These are phyloP conservation scores for Fraxinus americana DNA, from an alignment of 257 asterid genomes.

Conservation along the genomic window DNA sequence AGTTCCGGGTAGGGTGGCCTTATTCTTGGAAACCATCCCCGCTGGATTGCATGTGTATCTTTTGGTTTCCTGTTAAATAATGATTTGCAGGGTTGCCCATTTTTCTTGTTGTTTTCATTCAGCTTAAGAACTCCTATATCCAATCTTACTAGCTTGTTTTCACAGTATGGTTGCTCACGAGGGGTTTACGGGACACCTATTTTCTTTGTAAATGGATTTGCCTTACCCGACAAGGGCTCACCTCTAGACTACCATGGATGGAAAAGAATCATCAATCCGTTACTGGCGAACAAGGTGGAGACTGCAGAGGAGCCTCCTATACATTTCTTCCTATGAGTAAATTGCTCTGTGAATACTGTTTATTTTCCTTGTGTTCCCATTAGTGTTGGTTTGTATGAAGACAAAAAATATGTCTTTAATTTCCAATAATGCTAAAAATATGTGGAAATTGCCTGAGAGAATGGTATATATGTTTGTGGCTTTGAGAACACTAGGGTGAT, in stretches of 20 bases:
- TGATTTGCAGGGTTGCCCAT: neutral
- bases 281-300: constrained; percentile 33
- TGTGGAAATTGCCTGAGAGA: neutral
- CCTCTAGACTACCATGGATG: constrained; percentile 53
- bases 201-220: constrained; percentile 91
- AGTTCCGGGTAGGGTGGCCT: neutral
- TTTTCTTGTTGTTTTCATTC: neutral
- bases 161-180: constrained; percentile 77
- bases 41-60: neutral
- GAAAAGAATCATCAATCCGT: constrained; percentile 61
- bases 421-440: neutral
- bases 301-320: neutral
- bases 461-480: neutral
- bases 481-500: neutral
- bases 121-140: neutral
- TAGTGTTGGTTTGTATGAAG: neutral
- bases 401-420: neutral
- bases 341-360: neutral
- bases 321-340: constrained; percentile 24
- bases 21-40: neutral
- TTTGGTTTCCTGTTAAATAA: neutral
- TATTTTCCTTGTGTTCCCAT: neutral
- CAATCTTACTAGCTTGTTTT: neutral
- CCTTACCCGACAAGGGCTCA: constrained; percentile 72
- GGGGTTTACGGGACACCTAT: constrained; percentile 88